phyloP scores from a whole-genome alignment of 176 grass and related monocot genomes.

The Areca catechu region DNA sequence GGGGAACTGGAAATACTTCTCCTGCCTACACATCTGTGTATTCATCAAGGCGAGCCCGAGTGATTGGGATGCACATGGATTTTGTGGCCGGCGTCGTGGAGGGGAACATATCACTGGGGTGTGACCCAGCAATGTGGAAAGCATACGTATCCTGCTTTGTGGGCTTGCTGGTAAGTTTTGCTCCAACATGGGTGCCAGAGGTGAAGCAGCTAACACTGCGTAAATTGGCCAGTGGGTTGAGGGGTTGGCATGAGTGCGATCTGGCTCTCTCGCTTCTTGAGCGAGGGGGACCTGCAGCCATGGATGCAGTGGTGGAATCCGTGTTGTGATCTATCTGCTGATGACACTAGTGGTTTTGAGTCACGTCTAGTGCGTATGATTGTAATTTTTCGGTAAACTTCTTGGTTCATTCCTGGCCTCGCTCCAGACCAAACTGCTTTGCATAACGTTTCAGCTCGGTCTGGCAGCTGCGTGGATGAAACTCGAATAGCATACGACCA shows the following conservation, averaged over 20 bases:
- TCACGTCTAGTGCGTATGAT: too few species aligned
- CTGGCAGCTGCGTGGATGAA: too few species aligned
- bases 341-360: too few species aligned
- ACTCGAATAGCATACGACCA: too few species aligned
- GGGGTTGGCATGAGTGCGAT: conserved; percentile 66
- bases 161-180: conserved; percentile 78
- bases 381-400: too few species aligned
- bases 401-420: too few species aligned
- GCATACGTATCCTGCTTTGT: conserved; percentile 67
- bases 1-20: conserved; percentile 42
- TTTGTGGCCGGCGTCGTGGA: conserved; percentile 75
- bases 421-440: too few species aligned
- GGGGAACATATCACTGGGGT: conserved; percentile 68
- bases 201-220: conserved; percentile 58
- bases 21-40: conserved; percentile 39
- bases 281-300: conserved; percentile 41
- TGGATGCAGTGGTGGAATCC: conserved; percentile 45
- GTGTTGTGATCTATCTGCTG: conserved; percentile 26
- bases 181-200: conserved; percentile 60
- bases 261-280: conserved; percentile 73
- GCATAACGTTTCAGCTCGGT: too few species aligned
- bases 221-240: conserved; percentile 63
- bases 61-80: conserved; percentile 81
- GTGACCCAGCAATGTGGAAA: conserved; percentile 74
- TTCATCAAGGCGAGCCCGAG: conserved; percentile 46